Evolutionary conservation across 306 rosid species (phyloP).

Genomic region (Vigna reflexopilosa): DNA sequence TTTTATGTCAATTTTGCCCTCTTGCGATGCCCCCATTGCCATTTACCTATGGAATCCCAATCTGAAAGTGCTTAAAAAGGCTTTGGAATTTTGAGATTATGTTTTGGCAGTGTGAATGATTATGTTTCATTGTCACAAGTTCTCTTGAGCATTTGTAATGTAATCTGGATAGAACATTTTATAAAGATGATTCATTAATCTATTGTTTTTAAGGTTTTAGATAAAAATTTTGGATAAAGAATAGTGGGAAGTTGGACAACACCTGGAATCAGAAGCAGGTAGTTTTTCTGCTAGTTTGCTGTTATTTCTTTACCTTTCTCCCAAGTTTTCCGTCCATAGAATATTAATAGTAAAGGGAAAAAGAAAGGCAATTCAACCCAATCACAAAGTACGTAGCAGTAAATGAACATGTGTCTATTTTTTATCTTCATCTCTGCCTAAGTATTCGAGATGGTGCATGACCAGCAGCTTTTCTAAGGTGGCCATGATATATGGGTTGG

Average conservation of each 20-base stretch:
- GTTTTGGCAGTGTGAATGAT: not conserved
- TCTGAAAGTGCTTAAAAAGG: conserved; percentile 8
- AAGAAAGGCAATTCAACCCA: not conserved
- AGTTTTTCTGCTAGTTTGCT: not conserved
- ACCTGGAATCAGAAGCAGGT: no score
- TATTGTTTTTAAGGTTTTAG: no score
- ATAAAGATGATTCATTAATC: no score
- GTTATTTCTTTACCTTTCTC: not conserved
- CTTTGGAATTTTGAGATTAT: not conserved
- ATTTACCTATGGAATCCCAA: conserved; percentile 15
- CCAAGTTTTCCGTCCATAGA: not conserved
- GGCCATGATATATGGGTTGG: no score
- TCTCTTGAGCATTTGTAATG: not conserved
- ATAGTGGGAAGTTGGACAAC: no score
- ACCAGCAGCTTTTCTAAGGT: no score
- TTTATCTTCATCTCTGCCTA: no score
- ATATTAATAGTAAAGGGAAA: not conserved
- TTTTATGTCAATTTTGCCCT: not conserved
- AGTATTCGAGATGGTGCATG: no score
- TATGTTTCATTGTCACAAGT: not conserved
- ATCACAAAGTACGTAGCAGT: not conserved
- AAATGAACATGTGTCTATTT: no score
- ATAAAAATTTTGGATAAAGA: no score
- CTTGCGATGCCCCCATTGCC: conserved; percentile 28
- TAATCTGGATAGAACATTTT: not conserved